These are phyloP conservation scores for Scheffersomyces spartinae DNA, from an alignment of 805 yeast species.

Conservation along the genomic window DNA sequence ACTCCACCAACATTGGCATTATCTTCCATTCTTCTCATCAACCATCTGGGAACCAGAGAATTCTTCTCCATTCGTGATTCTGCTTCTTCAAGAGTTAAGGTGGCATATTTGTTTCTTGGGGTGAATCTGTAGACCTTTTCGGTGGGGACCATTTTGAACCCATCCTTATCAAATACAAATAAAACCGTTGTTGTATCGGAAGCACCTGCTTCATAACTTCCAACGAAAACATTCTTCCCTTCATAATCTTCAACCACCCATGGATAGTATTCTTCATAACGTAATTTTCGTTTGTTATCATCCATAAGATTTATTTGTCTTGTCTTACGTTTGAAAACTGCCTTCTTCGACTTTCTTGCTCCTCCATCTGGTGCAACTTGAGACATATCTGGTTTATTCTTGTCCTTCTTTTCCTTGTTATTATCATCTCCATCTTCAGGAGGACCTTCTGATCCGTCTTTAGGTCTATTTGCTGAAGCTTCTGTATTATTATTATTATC, in stretches of 20 bases:
- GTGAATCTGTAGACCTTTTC: constrained; percentile 91
- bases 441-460: constrained; percentile 22
- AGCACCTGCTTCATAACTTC: constrained; percentile 85
- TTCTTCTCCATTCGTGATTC: constrained; percentile 84
- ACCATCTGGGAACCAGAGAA: constrained; percentile 77
- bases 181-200: constrained; percentile 74
- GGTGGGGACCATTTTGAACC: constrained; percentile 89
- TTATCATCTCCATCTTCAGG: constrained; percentile 20
- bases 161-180: constrained; percentile 73
- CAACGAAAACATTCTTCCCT: constrained; percentile 89
- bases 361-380: constrained; percentile 90
- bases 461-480: constrained; percentile 14
- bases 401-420: constrained; percentile 29
- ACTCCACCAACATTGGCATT: constrained; percentile 47
- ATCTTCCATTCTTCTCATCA: constrained; percentile 78
- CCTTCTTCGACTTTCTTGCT: constrained; percentile 54
- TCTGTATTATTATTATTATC: constrained; percentile 1
- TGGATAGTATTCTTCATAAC: constrained; percentile 95
- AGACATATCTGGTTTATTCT: constrained; percentile 36
- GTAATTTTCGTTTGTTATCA: constrained; percentile 68
- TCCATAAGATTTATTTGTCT: constrained; percentile 73
- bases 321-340: constrained; percentile 63
- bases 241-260: constrained; percentile 98
- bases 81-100: constrained; percentile 91
- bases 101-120: constrained; percentile 86